Evolutionary conservation across 2,329 filamentous ascomycete species (phyloP), one percentile per base, ranked within the genome.

Genomic region (Aureobasidium sp.): DNA sequence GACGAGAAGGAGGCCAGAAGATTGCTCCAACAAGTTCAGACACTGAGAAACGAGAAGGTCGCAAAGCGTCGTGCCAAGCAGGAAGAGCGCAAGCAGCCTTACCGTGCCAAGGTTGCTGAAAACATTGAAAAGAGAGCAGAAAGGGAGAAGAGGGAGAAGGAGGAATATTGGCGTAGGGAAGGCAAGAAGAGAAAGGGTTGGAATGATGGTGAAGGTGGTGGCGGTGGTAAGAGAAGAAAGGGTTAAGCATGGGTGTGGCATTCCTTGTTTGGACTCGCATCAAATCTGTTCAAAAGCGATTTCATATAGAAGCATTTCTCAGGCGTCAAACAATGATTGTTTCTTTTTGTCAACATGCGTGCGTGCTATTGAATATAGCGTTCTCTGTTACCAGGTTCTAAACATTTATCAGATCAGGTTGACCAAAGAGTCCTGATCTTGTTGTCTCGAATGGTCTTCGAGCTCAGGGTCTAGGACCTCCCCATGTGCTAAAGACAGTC

Each of bases 111-210:
- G 81, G 83, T 97, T 44, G 88, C 85, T 8, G 90, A 90, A 70
- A 86, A 86, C 70, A 81, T 86, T 70, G 91, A 96, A 82, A 95
- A 91, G 85, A 89, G 90, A 77, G 83, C 83, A 62, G 90, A 87
- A 64, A 81, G 92, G 58, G 92, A 97, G 80, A 95, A 92, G 84
- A 85, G 86, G 69, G 93, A 99, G 79, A 88, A 86, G 72, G 88
- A 96, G 74, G 92, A 96, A 69, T 99, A 86, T 72, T 99, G 94
- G 94, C 81, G 86, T 69, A 86, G 86, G 69, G 95, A 99, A 77
- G 94, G 94, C 10, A 90, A 88, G 79, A 90, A 90, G 78, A 79
- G 87, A 67, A 85, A 83, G 74, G 79, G 80, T 37, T 77, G 79
- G 66, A 79, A 78, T 57, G 81, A 77, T 25, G 81, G 75, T 63